Base-by-base conservation (phyloP, 2,329 filamentous ascomycete species). In the Fusarium sp. region DNA sequence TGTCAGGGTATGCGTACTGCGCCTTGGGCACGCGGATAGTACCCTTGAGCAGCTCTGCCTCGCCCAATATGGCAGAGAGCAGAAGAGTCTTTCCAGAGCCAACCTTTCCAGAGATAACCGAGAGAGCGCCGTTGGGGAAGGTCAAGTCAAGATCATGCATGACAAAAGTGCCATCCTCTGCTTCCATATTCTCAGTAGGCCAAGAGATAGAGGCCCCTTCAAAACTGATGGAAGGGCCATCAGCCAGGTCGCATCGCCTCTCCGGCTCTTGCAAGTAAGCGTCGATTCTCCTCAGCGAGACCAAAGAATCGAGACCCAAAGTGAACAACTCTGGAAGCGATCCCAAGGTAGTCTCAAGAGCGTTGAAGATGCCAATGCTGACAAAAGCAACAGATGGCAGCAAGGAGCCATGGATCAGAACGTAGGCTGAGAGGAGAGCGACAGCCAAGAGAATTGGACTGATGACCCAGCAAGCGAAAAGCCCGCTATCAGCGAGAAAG, bases 311-410 rank as follows among this genome's bases (percentile, higher is more conserved):
- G n/a, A 93, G 81, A 0, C 86, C 81, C 62, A 90, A 85, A 0
- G 91, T 90, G 0, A 90, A 88, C 25, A 93, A 80, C 74, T 93
- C 91, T 0, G 92, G 92, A 16, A 95, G 81, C 38, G 91, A 82
- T 0, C 88, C 88, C 2, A 94, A 79, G 0, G 90, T 89, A 9
- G 89, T 83, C 75, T 95, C 91, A 11, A 96, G 83, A 14, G 86
- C 85, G 63, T 86, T 87, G 77, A 95, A 92, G 50, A 93, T 84
- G 5, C 89, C 87, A 27, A 93, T 88, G 23, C 90, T 89, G n/a
- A 92, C 92, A 69, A 96, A 95, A 0, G 92, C 92, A 13, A 93
- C 85, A 0, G 91, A 93, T 0, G 92, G 89, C 0, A 85, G 83
- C 3, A 95, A 80, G 0, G 82, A 80, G 4, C 88, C 89, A 69